Evolutionary conservation across 768 basidiomycete species (phyloP).

Genomic region (Clitopilus hobsonii): DNA sequence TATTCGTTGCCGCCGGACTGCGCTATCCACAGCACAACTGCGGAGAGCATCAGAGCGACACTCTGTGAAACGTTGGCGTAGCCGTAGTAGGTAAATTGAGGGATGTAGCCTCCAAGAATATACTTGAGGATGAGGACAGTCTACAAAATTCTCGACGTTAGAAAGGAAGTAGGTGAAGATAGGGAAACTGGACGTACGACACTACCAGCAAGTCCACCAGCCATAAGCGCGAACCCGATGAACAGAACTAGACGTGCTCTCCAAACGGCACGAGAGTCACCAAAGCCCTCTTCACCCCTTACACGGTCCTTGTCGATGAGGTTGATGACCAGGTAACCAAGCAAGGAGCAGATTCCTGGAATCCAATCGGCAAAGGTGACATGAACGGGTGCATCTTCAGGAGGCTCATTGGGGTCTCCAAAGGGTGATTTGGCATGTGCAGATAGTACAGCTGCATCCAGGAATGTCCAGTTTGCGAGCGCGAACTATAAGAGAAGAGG

Average conservation of each 20-base stretch:
- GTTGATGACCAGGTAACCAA: constrained; percentile 91
- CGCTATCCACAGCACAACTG: constrained; percentile 87
- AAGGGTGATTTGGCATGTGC: constrained; percentile 78
- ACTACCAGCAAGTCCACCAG: constrained; percentile 95
- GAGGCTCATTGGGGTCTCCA: constrained; percentile 61
- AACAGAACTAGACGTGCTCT: constrained; percentile 87
- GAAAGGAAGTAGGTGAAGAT: background rate
- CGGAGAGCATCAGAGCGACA: constrained; percentile 77
- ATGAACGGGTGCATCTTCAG: constrained; percentile 39
- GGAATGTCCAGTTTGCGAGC: constrained; percentile 90
- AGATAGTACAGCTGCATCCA: constrained; percentile 90
- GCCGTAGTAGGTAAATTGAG: constrained; percentile 85
- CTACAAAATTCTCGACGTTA: constrained; percentile 33
- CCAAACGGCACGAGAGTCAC: constrained; percentile 85
- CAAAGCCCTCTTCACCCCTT: constrained; percentile 72
- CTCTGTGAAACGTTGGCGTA: constrained; percentile 96
- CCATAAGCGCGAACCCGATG: constrained; percentile 95
- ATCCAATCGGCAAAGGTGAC: constrained; percentile 96
- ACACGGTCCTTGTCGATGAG: constrained; percentile 93
- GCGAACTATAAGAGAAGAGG: constrained; percentile 63
- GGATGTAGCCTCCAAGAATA: constrained; percentile 62
- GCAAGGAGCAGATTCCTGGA: constrained; percentile 88
- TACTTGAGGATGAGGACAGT: constrained; percentile 90
- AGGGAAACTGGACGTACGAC: constrained; percentile 67
- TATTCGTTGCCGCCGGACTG: constrained; percentile 85